Evolutionary conservation across 495 filamentous ascomycete species (phyloP).

Genomic region (Neurospora intermedia): DNA sequence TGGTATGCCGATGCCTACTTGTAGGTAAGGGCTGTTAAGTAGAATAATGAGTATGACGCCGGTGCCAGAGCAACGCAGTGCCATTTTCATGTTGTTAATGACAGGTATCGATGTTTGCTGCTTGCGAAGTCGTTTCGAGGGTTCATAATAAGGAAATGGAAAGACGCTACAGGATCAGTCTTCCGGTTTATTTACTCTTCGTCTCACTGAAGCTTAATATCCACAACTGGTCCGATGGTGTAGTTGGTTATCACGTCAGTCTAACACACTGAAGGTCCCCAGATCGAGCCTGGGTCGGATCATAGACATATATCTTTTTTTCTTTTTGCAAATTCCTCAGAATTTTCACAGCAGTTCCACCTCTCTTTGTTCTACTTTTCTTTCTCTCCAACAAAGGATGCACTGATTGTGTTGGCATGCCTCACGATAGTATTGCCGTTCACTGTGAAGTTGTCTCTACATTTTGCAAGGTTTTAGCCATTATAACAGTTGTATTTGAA

Average conservation of each 20-base stretch:
- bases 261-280: no score
- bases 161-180: no score
- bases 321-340: not conserved
- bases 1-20: not conserved
- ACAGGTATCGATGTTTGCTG: not conserved
- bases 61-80: not conserved
- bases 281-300: not conserved
- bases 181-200: not conserved
- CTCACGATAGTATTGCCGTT: not conserved
- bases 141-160: not conserved
- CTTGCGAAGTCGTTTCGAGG: not conserved
- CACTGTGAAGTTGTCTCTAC: not conserved
- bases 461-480: not conserved
- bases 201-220: not conserved
- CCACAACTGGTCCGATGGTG: not conserved
- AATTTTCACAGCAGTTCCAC: not conserved
- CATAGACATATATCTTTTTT: not conserved
- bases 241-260: not conserved
- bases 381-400: not conserved
- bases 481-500: not conserved
- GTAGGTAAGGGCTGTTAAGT: not conserved
- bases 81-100: not conserved
- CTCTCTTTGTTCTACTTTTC: not conserved
- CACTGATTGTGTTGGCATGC: not conserved
- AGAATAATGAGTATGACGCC: constrained; percentile 14